Conservation (phyloP, 2,329 filamentous ascomycete genomes). For the Plectosphaerella cucumerina region DNA sequence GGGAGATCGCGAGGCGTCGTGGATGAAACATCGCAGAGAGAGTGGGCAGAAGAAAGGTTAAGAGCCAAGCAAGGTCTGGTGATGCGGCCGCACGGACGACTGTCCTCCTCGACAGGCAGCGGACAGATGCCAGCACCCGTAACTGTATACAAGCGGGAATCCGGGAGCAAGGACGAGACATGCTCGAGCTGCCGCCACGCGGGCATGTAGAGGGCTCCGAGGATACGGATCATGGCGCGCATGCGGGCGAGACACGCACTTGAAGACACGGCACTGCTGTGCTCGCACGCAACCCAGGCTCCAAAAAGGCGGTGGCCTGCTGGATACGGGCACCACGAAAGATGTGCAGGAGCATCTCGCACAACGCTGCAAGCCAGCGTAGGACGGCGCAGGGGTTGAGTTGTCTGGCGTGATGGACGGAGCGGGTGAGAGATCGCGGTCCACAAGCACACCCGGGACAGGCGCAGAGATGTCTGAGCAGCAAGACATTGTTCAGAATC, state of each 20-base stretch:
- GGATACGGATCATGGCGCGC: not conserved
- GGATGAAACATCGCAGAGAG: too few species aligned
- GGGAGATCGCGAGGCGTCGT: too few species aligned
- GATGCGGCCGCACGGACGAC: too few species aligned
- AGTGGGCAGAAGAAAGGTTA: too few species aligned
- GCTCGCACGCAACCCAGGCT: not conserved
- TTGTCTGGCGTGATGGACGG: not conserved
- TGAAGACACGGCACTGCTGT: not conserved
- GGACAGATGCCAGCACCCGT: too few species aligned
- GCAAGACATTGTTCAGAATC: not conserved
- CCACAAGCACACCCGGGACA: not conserved
- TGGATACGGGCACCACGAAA: not conserved
- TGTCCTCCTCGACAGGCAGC: too few species aligned
- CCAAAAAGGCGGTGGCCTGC: not conserved
- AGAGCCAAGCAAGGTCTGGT: too few species aligned
- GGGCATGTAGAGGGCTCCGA: not conserved
- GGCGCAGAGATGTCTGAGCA: not conserved
- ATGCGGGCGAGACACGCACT: not conserved
- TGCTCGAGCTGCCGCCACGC: not conserved
- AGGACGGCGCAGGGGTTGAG: constrained; percentile 2
- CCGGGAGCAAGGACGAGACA: not conserved
- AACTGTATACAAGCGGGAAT: too few species aligned
- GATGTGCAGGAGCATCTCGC: not conserved
- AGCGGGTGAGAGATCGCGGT: not conserved
- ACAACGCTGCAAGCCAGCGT: not conserved